Base-by-base conservation (phyloP, 2,329 filamentous ascomycete species). In the Trichophyton equinum region DNA sequence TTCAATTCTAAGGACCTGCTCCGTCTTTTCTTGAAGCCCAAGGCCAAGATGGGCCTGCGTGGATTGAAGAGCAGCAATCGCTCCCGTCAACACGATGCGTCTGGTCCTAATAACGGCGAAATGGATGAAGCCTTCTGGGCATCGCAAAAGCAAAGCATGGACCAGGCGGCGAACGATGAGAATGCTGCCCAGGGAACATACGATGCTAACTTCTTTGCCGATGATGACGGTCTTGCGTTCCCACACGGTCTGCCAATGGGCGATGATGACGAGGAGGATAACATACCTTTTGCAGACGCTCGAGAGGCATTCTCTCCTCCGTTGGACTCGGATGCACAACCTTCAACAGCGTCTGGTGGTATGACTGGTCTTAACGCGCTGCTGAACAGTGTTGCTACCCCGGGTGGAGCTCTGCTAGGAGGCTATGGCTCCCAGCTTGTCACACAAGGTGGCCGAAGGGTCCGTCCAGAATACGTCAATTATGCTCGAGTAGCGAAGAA, bases 81-180 rank as follows among this genome's bases (percentile, higher is more conserved):
- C 27, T 49, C 62, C 60, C 73, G 67, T 59, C 76, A 70, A 42
- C 74, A 77, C 30, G 76, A 79, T 22, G 78, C 81, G 60, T 80
- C 82, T 40, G 76, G 83, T 7, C 76, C 84, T 9, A 82, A 81
- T 1, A 83, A 86, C 63, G 88, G 85, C 46, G 89, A 96, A 62
- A 89, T 96, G 79, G 90, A 97, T 69, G 92, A 96, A 75, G 91
- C 88, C 20, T 97, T 95, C 76, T 99, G 94, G 91, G 94, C 94
- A 4, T 81, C 83, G 47, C 74, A 74, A 62, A 75, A 70, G 68
- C 72, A 65, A 46, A 85, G 81, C 75, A 88, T 83, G 71, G 85
- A 71, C 51, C 68, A 71, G 64, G 62, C 67, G 22, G 66, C 69
- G 44, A 70, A 71, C 57, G 75, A 78, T 58, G 85, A 86, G 25